Evolutionary conservation across 2,329 filamentous ascomycete genomes (phyloP).

Genomic region (Chrysoporthe cubensis): DNA sequence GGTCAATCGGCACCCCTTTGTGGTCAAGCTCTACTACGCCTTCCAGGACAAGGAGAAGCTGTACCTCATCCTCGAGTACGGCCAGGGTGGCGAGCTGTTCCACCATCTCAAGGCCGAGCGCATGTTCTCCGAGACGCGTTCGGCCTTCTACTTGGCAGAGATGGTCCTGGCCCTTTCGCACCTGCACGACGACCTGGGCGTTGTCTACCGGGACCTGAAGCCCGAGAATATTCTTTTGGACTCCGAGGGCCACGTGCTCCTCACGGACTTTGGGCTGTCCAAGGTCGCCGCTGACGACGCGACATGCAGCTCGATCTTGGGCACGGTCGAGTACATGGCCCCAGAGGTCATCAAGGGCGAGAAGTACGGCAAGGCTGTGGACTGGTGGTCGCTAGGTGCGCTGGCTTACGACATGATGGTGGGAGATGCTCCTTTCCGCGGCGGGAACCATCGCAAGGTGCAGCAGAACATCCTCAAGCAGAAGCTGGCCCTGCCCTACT

Average conservation of each 20-base stretch:
- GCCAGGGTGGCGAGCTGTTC: slow-evolving; percentile 94
- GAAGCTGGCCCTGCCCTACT: slow-evolving; percentile 88
- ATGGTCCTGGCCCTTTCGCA: slow-evolving; percentile 94
- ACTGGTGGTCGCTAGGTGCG: slow-evolving; percentile 98
- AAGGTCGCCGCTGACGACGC: slow-evolving; percentile 83
- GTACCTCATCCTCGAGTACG: slow-evolving; percentile 96
- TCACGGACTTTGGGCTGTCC: slow-evolving; percentile 96
- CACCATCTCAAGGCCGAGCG: slow-evolving; percentile 91
- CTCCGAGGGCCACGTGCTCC: slow-evolving; percentile 84
- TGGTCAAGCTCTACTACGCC: slow-evolving; percentile 97
- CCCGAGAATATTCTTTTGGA: slow-evolving; percentile 97
- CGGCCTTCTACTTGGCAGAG: slow-evolving; percentile 98
- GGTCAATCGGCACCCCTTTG: slow-evolving; percentile 94
- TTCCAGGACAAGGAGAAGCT: slow-evolving; percentile 98
- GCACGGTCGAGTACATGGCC: slow-evolving; percentile 98
- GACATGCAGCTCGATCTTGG: slow-evolving; percentile 84
- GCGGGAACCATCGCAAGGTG: slow-evolving; percentile 90
- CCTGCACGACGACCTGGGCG: slow-evolving; percentile 87
- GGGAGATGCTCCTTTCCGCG: slow-evolving; percentile 87
- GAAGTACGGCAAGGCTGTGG: slow-evolving; percentile 90
- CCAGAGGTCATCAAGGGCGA: slow-evolving; percentile 89
- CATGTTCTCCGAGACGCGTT: slow-evolving; percentile 89
- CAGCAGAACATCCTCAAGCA: slow-evolving; percentile 95
- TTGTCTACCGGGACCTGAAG: slow-evolving; percentile 96
- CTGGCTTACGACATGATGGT: slow-evolving; percentile 92